These are phyloP conservation scores for Cryptomeria japonica DNA, from an alignment of 75 land plant species.

Conservation along the genomic window DNA sequence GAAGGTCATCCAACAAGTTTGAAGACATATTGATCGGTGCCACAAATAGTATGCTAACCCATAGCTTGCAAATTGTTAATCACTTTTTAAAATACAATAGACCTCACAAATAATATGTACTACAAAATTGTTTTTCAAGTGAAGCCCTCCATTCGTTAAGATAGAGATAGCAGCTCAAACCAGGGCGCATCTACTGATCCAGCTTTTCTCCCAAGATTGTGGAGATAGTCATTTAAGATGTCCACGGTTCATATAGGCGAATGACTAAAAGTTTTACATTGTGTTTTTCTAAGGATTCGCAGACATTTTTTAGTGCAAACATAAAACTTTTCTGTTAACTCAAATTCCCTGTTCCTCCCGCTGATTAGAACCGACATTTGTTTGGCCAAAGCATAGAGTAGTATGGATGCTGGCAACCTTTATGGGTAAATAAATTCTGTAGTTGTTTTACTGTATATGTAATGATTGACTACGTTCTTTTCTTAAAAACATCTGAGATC, in stretches of 20 bases:
- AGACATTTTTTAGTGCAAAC: not conserved
- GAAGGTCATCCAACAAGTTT: not conserved
- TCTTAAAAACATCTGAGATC: not conserved
- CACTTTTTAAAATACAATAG: not conserved
- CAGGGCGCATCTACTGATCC: not conserved
- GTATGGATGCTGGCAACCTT: not conserved
- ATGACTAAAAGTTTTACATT: not conserved
- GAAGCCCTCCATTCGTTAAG: not conserved
- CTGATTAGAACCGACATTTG: not conserved
- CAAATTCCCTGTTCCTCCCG: not conserved
- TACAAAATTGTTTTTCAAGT: not conserved
- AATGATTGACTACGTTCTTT: not conserved
- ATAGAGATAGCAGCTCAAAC: too few relatives aligned
- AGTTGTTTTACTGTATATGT: not conserved
- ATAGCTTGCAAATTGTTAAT: too few relatives aligned
- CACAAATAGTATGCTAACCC: not conserved
- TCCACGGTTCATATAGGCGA: not conserved
- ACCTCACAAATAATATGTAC: not conserved
- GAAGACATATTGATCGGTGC: not conserved
- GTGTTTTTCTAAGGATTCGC: too few relatives aligned
- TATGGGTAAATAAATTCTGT: not conserved
- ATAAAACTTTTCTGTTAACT: not conserved
- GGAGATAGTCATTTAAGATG: not conserved
- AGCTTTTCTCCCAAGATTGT: not conserved
- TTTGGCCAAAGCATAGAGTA: not conserved